Percentiles rank a stretch among this genome's conserved stretches.
Conservation (phyloP, 148 eudicot species). For the Chenopodium quinoa region DNA sequence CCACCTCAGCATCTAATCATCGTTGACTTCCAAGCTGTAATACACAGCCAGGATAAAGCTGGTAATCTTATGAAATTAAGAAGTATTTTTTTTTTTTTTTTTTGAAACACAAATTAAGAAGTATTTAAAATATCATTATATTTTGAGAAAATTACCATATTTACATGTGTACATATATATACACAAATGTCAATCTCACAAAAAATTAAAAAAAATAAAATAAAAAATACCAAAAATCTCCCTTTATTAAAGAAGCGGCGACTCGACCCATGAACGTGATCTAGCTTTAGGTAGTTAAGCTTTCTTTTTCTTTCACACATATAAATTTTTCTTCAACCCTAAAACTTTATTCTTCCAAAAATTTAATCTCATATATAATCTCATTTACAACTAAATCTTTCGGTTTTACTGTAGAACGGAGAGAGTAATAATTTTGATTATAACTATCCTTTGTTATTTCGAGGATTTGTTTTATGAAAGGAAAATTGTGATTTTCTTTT, state of each 20-base stretch:
- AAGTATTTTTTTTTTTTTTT: not conserved
- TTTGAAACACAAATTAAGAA: not conserved
- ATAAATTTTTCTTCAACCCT: not conserved
- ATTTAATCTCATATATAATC: too few species aligned
- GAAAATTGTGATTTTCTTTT: not conserved
- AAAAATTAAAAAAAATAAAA: not conserved
- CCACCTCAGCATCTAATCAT: constrained; percentile 33
- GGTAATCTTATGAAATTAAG: not conserved
- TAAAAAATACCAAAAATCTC: not conserved
- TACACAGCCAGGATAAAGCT: not conserved
- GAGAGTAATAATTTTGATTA: too few species aligned
- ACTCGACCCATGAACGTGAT: constrained; percentile 19
- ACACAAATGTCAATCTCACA: not conserved
- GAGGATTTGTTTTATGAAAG: too few species aligned
- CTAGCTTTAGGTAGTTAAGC: not conserved
- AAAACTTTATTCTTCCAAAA: too few species aligned
- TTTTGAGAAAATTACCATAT: not conserved
- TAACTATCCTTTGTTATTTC: too few species aligned
- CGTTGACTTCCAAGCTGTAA: constrained; percentile 14
- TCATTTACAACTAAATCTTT: too few species aligned
- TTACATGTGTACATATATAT: not conserved
- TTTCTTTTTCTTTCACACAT: too few species aligned
- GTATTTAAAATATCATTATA: not conserved
- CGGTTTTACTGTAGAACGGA: too few species aligned
- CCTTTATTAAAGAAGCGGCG: constrained; percentile 26